Conservation (phyloP, 2,329 filamentous ascomycete genomes). For the Hyphodiscus sp. region DNA sequence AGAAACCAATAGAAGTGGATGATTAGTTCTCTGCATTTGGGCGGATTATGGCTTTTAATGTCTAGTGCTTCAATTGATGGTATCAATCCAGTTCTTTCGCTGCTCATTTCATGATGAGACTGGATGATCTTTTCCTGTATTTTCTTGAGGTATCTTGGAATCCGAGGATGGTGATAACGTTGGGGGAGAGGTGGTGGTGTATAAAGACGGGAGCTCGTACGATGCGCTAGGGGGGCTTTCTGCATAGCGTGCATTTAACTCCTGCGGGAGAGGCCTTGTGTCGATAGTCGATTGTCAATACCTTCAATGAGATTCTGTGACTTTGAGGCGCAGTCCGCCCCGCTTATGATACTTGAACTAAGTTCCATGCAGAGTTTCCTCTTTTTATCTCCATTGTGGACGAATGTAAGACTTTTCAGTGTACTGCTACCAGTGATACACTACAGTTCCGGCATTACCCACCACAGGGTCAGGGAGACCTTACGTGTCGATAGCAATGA, state of each 20-base stretch:
- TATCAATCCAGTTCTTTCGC: background rate
- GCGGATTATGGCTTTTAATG: constrained; percentile 17
- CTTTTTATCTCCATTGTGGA: too few relatives aligned
- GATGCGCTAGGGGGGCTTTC: background rate
- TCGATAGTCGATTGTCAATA: background rate
- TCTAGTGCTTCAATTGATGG: constrained; percentile 10
- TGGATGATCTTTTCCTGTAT: background rate
- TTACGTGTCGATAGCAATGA: too few relatives aligned
- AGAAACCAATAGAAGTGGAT: constrained; percentile 26
- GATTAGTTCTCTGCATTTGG: constrained; percentile 18
- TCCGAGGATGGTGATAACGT: background rate
- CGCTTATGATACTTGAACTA: background rate
- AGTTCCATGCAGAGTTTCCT: too few relatives aligned
- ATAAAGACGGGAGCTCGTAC: background rate
- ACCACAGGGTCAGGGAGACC: too few relatives aligned
- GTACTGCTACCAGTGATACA: too few relatives aligned
- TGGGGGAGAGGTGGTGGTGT: background rate
- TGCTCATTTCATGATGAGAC: background rate
- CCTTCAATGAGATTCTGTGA: background rate
- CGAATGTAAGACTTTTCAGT: too few relatives aligned
- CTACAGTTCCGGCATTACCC: too few relatives aligned
- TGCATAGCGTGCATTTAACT: constrained; percentile 16
- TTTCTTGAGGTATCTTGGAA: background rate
- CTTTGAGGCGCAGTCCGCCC: background rate
- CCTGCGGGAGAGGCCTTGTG: background rate